These are phyloP conservation scores for Salix viminalis DNA, from an alignment of 345 rosid species.

Conservation along the genomic window DNA sequence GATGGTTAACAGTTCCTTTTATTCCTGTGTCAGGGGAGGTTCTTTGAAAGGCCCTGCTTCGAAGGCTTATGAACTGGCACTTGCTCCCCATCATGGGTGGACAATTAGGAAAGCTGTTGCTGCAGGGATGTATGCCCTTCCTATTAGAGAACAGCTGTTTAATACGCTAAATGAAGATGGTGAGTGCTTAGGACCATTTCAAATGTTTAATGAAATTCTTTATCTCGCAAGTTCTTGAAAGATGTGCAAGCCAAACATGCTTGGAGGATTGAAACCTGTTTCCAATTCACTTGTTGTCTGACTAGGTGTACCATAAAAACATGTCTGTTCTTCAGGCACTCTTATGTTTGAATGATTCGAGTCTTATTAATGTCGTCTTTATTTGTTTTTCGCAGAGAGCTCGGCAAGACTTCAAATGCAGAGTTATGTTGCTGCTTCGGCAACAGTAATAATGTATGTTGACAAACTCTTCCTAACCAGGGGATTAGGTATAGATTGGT, in stretches of 20 bases:
- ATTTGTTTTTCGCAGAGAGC: slow-evolving; percentile 40
- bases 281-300: not conserved
- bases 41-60: slow-evolving; percentile 86
- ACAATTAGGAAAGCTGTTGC: slow-evolving; percentile 84
- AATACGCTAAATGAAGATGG: slow-evolving; percentile 83
- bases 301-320: not conserved
- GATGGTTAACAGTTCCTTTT: not conserved
- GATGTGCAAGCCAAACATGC: not conserved
- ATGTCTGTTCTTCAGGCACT: not conserved
- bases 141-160: slow-evolving; percentile 72
- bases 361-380: not conserved
- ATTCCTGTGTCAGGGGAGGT: slow-evolving; percentile 52
- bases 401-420: slow-evolving; percentile 75
- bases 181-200: slow-evolving; percentile 32
- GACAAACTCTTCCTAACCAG: slow-evolving; percentile 64
- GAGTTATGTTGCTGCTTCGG: slow-evolving; percentile 50
- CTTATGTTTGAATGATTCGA: not conserved
- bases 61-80: slow-evolving; percentile 83
- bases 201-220: slow-evolving; percentile 15
- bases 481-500: slow-evolving; percentile 87
- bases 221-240: not conserved
- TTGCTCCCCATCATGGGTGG: slow-evolving; percentile 97
- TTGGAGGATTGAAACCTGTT: not conserved
- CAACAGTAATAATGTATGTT: slow-evolving; percentile 53
- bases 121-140: slow-evolving; percentile 94